Evolutionary conservation across 108 stramenopile species (phyloP).

Genomic region (Chaetoceros muelleri): DNA sequence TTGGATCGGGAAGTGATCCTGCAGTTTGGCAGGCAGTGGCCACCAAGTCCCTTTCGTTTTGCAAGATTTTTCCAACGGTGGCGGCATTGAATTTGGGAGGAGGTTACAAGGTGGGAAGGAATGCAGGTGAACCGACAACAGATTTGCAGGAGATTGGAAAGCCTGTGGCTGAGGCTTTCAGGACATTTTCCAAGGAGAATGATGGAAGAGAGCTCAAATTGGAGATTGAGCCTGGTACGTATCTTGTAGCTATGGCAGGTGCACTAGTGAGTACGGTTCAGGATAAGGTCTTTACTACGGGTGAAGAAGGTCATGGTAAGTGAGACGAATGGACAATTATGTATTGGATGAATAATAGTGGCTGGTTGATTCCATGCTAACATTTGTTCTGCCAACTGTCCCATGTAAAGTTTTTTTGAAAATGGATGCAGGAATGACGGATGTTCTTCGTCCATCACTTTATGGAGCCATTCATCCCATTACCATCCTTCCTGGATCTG

Average conservation of each 20-base stretch:
- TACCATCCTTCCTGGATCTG: constrained; percentile 72
- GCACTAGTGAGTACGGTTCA: constrained; percentile 85
- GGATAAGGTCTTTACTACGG: constrained; percentile 72
- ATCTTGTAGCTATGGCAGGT: constrained; percentile 94
- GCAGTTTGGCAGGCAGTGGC: constrained; percentile 93
- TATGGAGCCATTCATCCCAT: constrained; percentile 96
- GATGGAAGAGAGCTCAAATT: constrained; percentile 81
- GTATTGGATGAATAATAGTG: too few species aligned
- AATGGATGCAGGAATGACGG: constrained; percentile 98
- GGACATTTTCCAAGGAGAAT: constrained; percentile 73
- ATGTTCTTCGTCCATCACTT: constrained; percentile 93
- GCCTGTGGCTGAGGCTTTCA: constrained; percentile 84
- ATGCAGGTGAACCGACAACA: constrained; percentile 83
- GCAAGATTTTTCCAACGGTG: constrained; percentile 76
- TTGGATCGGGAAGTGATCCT: constrained; percentile 96
- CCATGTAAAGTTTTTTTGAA: constrained; percentile 71
- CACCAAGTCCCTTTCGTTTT: constrained; percentile 79
- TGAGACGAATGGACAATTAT: too few species aligned
- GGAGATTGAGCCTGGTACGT: constrained; percentile 98
- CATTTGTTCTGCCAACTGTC: constrained; percentile 5
- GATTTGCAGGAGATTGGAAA: constrained; percentile 87
- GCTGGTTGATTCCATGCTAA: too few species aligned
- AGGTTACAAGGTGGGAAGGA: constrained; percentile 97
- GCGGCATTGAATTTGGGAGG: constrained; percentile 89
- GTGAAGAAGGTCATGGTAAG: constrained; percentile 38